These are phyloP conservation scores for Trebouxia sp. DNA, from an alignment of 139 green algal species.

Conservation along the genomic window DNA sequence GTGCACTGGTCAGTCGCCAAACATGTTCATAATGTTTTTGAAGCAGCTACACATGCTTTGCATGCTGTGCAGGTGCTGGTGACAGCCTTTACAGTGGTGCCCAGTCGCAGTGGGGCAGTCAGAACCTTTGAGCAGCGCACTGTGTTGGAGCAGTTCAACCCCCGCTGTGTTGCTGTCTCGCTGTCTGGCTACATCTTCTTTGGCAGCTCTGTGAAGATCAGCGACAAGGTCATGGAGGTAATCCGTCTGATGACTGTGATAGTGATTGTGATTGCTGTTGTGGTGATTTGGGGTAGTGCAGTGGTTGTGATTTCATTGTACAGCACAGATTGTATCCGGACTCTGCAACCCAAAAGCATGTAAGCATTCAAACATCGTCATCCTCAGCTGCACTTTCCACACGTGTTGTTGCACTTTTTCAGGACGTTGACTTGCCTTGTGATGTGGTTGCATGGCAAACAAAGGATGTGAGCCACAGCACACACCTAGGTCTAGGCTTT, in stretches of 20 bases:
- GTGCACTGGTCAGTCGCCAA: no score
- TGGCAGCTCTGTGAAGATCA: conserved; percentile 61
- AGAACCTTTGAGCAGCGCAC: conserved; percentile 51
- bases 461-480: no score
- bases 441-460: no score
- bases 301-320: neutral
- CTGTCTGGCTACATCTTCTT: conserved; percentile 89
- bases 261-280: neutral
- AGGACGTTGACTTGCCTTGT: no score
- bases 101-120: conserved; percentile 48
- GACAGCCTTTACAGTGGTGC: conserved; percentile 46
- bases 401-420: no score
- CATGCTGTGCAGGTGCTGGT: conserved; percentile 40
- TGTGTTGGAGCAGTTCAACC: conserved; percentile 47
- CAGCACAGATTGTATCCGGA: neutral
- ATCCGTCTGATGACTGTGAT: neutral
- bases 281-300: neutral
- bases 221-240: conserved; percentile 49
- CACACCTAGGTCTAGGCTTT: no score
- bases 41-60: neutral
- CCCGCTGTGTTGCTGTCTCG: conserved; percentile 51
- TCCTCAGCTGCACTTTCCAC: no score
- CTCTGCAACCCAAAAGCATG: no score
- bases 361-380: no score
- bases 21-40: neutral